Conservation (phyloP, 371 early-diverging fungal genomes). For the Mortierella sp. region DNA sequence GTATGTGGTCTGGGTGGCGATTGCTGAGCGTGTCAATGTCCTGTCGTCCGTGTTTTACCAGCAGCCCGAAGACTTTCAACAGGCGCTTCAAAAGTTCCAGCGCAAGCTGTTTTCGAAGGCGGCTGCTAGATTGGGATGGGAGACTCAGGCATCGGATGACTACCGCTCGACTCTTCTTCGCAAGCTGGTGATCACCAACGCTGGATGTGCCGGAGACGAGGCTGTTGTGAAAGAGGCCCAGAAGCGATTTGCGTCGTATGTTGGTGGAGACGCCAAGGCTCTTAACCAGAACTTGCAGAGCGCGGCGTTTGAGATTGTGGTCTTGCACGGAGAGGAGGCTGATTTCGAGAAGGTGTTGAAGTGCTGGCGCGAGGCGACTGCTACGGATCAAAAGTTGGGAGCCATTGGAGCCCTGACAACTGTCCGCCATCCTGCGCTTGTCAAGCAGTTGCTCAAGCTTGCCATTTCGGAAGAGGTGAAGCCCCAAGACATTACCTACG, state of each 20-base stretch:
- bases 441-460: conserved; percentile 72
- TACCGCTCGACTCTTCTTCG: conserved; percentile 63
- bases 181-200: conserved; percentile 60
- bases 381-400: conserved; percentile 83
- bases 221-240: conserved; percentile 66
- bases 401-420: conserved; percentile 84
- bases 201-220: conserved; percentile 61
- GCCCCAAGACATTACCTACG: conserved; percentile 80
- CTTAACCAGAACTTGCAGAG: conserved; percentile 89
- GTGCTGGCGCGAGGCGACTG: conserved; percentile 76
- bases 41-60: conserved; percentile 65
- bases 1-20: conserved; percentile 76
- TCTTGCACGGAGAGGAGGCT: conserved; percentile 74
- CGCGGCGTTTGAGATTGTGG: conserved; percentile 80
- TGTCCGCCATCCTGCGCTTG: conserved; percentile 67
- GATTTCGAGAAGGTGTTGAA: conserved; percentile 85
- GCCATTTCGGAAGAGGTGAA: conserved; percentile 80
- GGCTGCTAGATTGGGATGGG: conserved; percentile 72
- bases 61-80: conserved; percentile 61
- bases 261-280: conserved; percentile 67
- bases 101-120: conserved; percentile 67
- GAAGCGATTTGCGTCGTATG: conserved; percentile 70
- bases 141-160: conserved; percentile 61
- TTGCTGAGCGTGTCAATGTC: conserved; percentile 61
- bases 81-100: conserved; percentile 61